Conservation (phyloP, 2,329 filamentous ascomycete species). For the Samsoniella hepiali region DNA sequence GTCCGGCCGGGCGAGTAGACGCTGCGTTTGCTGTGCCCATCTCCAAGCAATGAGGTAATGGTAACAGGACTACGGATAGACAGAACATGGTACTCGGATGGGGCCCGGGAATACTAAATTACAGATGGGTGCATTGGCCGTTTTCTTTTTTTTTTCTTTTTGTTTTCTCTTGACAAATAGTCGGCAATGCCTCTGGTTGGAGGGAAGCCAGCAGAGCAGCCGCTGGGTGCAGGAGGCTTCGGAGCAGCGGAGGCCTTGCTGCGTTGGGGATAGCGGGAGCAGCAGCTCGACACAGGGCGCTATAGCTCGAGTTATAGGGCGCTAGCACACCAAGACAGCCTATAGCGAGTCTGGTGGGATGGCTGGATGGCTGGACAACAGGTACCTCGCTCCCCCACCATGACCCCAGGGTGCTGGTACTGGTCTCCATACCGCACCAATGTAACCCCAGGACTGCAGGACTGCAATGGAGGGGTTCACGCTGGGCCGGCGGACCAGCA, state of each 20-base stretch:
- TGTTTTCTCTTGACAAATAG: neutral
- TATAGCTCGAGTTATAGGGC: neutral
- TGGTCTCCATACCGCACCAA: neutral
- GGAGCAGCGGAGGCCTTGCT: slow-evolving; percentile 13
- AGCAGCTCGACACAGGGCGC: neutral
- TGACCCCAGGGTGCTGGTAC: slow-evolving; percentile 6
- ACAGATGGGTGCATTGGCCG: neutral
- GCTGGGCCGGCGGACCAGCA: neutral
- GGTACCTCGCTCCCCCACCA: slow-evolving; percentile 14
- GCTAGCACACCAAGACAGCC: neutral
- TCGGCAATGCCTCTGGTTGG: too few relatives aligned
- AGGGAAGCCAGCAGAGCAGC: neutral
- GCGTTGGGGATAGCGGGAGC: slow-evolving; percentile 1
- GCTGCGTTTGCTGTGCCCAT: neutral
- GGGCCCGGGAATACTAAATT: neutral
- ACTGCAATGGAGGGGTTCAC: neutral
- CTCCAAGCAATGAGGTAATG: neutral
- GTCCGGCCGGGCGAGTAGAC: slow-evolving; percentile 2
- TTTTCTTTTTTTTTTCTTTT: too few relatives aligned
- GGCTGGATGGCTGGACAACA: neutral
- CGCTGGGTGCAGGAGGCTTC: neutral
- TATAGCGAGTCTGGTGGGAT: neutral
- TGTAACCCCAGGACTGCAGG: slow-evolving; percentile 3
- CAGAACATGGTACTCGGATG: neutral
- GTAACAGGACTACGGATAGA: neutral